Conservation (phyloP, 2,329 filamentous ascomycete species). For the Basipetospora chlamydospora region DNA sequence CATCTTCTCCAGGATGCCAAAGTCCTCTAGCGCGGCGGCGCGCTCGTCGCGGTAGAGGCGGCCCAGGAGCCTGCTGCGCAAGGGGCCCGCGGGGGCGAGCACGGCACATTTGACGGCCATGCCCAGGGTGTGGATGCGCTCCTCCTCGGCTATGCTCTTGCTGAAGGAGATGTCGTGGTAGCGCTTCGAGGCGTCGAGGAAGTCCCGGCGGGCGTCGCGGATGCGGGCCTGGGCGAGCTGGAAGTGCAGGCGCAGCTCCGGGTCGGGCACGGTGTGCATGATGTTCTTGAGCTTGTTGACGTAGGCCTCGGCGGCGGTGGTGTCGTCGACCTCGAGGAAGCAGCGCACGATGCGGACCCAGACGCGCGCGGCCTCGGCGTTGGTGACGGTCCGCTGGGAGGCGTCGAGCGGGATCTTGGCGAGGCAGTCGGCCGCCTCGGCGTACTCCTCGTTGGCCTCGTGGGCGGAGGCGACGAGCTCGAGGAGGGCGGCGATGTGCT, state of each 20-base stretch:
- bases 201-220: constrained; percentile 76
- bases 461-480: constrained; percentile 72
- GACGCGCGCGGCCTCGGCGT: constrained; percentile 67
- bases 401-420: constrained; percentile 78
- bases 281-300: constrained; percentile 93
- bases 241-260: constrained; percentile 68
- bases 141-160: constrained; percentile 65
- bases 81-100: constrained; percentile 77
- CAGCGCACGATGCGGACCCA: constrained; percentile 93
- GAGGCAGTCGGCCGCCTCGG: constrained; percentile 59
- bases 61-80: constrained; percentile 64
- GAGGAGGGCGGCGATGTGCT: constrained; percentile 68
- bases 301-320: constrained; percentile 68
- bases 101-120: constrained; percentile 88
- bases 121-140: constrained; percentile 69
- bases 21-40: constrained; percentile 59
- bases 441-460: constrained; percentile 69
- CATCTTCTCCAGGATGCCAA: constrained; percentile 90
- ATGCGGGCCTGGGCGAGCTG: constrained; percentile 86
- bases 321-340: constrained; percentile 88
- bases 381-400: constrained; percentile 69
- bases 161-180: constrained; percentile 82
- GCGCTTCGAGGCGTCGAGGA: constrained; percentile 72
- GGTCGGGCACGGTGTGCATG: constrained; percentile 63
- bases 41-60: constrained; percentile 91